phyloP scores from a whole-genome alignment of 2,329 filamentous ascomycete species.

The Didymella exigua region DNA sequence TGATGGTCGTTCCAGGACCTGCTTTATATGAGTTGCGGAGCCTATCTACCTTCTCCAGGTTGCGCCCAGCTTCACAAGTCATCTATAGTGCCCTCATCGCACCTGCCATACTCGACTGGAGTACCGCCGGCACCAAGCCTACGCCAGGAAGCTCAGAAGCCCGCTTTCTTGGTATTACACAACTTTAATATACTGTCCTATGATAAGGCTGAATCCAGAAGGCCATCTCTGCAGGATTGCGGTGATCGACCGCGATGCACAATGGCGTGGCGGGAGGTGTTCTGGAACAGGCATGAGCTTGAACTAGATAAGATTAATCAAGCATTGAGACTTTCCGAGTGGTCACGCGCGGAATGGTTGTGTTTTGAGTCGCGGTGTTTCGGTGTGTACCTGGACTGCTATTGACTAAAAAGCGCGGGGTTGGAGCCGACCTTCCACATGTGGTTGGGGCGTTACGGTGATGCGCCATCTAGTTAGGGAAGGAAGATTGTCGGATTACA shows the following conservation, averaged over 20 bases:
- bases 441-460: conserved; percentile 2
- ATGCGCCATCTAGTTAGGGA: conserved; percentile 12
- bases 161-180: conserved; percentile 10
- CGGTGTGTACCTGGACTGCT: neutral
- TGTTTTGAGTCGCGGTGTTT: conserved; percentile 8
- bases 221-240: conserved; percentile 12
- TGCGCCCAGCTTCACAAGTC: neutral
- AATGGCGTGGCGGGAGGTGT: conserved; percentile 6
- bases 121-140: conserved; percentile 14
- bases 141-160: conserved; percentile 15
- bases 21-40: conserved; percentile 5
- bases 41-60: neutral
- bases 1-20: neutral
- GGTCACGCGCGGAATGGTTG: conserved; percentile 2
- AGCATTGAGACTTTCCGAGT: conserved; percentile 10
- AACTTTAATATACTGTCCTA: conserved; percentile 16
- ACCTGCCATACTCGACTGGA: conserved; percentile 17
- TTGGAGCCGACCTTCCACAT: conserved; percentile 15
- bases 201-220: conserved; percentile 19
- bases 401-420: conserved; percentile 14
- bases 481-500: conserved; percentile 4
- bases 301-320: conserved; percentile 16
- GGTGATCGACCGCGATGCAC: conserved; percentile 11
- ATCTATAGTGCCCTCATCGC: conserved; percentile 9
- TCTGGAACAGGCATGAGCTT: conserved; percentile 18